Base-by-base conservation (phyloP, 331 rosid genomes). In the Dryas integrifolia region DNA sequence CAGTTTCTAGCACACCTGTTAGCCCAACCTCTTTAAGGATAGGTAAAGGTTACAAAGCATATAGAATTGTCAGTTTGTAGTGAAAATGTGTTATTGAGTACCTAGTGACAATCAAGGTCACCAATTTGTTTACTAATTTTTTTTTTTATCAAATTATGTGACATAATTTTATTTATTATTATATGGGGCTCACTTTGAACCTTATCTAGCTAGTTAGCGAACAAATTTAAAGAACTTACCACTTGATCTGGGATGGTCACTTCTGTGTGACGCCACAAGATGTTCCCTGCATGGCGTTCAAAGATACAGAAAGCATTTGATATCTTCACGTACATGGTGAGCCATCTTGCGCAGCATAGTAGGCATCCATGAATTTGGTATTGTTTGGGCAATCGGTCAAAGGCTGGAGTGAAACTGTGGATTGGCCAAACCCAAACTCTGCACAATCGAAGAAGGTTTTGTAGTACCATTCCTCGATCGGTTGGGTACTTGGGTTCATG, bases 231-330 rank as follows among this genome's bases (percentile, higher is more conserved):
- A 1, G 35, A 26, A 1, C 35, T 61, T 62, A 86, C 90, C 74
- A 44, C 64, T 81, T 65, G 59, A 53, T 74, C 49, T 6, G 86
- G 86, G 52, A 81, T 51, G 3, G 50, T 44, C 0, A 40, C 56
- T 68, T 87, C 90, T 2, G 92, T 79, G 73, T 89, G 88, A 18
- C 92, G 90, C 91, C 85, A 82, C 88, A 64, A 38, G 55, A 84
- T 59, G 30, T 76, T 68, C 5, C 92, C 91, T 1, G 76, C 80
- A 46, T 80, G 48, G 7, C 51, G 74, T 60, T 85, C 92, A 35
- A 83, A 89, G 2, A 87, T 74, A 52, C 90, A 83, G 7, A 83
- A 64, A 2, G 86, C 89, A 76, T 89, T 85, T 0, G 81, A 0
- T 55, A 84, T 79, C 10, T 80, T 65, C 0, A 82, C 82, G 6